phyloP scores from a whole-genome alignment of 768 basidiomycete species.

The Amylocystis lapponica region DNA sequence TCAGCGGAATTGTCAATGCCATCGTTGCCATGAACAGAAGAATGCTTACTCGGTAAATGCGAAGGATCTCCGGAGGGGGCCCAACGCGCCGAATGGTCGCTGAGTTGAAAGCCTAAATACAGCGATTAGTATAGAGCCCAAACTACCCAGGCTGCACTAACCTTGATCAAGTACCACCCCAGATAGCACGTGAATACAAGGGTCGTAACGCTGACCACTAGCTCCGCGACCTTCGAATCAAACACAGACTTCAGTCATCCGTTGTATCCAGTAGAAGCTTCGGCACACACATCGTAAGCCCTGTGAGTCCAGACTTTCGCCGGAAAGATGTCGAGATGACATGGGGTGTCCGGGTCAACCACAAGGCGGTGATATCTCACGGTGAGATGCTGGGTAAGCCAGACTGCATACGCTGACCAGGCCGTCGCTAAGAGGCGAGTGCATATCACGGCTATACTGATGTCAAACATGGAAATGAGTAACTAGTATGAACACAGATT shows the following conservation, averaged over 20 bases:
- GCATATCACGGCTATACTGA: conserved; percentile 42
- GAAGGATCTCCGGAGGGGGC: conserved; percentile 43
- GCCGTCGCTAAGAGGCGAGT: conserved; percentile 40
- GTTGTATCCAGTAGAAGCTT: background rate
- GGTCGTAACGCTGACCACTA: conserved; percentile 39
- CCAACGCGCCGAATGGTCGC: conserved; percentile 49
- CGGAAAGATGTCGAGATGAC: conserved; percentile 42
- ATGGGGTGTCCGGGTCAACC: conserved; percentile 36
- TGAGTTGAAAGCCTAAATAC: conserved; percentile 35
- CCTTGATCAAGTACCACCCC: conserved; percentile 42
- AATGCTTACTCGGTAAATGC: conserved; percentile 41
- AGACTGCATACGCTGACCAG: conserved; percentile 49
- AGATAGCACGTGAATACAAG: conserved; percentile 37
- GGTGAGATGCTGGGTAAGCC: conserved; percentile 35
- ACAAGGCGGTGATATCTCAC: conserved; percentile 34
- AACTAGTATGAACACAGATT: background rate
- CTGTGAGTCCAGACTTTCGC: conserved; percentile 37
- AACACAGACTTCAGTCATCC: too few species aligned
- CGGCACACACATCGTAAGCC: conserved; percentile 37
- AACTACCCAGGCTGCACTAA: conserved; percentile 11
- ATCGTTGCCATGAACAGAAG: background rate
- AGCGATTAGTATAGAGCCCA: background rate
- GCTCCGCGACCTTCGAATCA: conserved; percentile 39
- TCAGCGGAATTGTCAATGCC: background rate
- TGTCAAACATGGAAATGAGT: background rate